Evolutionary conservation across 441 rosid species (phyloP), one percentile per base, ranked within the genome.

Genomic region (Pelargonium australe): DNA sequence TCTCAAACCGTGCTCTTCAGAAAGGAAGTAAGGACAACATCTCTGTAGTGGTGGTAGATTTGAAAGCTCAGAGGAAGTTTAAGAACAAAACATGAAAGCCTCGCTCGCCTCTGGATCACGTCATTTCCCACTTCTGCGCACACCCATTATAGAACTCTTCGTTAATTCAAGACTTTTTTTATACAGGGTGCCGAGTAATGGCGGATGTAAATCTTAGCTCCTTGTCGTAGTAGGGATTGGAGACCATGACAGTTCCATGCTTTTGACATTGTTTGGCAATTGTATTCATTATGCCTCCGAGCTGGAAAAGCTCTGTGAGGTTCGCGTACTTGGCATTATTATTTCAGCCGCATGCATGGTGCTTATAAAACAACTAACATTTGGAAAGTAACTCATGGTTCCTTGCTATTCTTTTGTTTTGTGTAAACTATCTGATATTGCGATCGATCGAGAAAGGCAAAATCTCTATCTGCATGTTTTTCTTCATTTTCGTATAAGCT

Each of bases 11-110:
- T 13, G 98, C 98, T 47, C 81, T 86, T 43, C 95, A 85, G 44
- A 92, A 87, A 61, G 98, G 98, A 73, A 87, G 91, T 84, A 87
- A 90, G 75, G 98, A 90, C 68, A 92, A 90, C 76, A 84, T 88
- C 65, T 84, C 86, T 2, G 85, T 92, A 14, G 71, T 90, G 0
- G 95, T 90, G 63, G 87, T 92, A 67, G 98, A 92, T 79, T 84
- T 90, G 79, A 90, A 87, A 83, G 85, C 89, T 62, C 98, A 87
- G 67, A 84, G 96, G 85, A 92, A 91, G 84, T 83, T 83, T 81
- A 89, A 85, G 84, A 82, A 77, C 77, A 86, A 85, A 79, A 76
- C 91, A 23, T 91, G 85, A 89, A 55, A 3, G 44, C 9, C 44
- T 41, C 7, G 9, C 9, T 41, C 44, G 44, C 9, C 67, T 5